These are phyloP conservation scores for Chenopodium berlandieri DNA, from an alignment of 148 eudicot genomes.

Conservation along the genomic window DNA sequence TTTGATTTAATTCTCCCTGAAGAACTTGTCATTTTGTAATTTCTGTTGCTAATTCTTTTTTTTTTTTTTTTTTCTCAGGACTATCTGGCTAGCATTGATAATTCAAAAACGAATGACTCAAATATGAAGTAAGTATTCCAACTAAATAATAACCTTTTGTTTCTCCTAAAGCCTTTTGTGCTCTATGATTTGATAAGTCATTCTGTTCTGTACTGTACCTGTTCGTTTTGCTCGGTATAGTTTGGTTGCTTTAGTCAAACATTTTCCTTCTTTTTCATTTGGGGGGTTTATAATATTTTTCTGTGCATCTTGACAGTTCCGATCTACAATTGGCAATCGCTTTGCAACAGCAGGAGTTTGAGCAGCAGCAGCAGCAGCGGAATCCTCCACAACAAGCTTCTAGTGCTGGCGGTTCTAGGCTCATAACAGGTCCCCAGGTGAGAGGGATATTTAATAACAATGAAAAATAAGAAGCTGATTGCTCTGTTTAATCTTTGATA, in stretches of 20 bases:
- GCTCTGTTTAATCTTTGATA: neutral
- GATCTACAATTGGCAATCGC: constrained; percentile 90
- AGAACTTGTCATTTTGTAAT: neutral
- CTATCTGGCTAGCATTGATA: constrained; percentile 67
- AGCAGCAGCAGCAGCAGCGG: constrained; percentile 41
- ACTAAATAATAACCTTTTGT: neutral
- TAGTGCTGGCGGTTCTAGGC: constrained; percentile 43
- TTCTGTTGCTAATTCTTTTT: constrained; percentile 5
- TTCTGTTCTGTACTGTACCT: neutral
- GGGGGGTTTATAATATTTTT: neutral
- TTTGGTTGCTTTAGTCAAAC: neutral
- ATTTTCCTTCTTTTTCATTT: too few species aligned
- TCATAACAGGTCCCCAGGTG: constrained; percentile 86
- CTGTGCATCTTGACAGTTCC: constrained; percentile 47
- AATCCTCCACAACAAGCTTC: constrained; percentile 48
- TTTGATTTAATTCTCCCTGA: neutral
- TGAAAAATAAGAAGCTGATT: constrained; percentile 6
- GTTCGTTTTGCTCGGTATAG: neutral
- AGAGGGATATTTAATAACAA: constrained; percentile 20
- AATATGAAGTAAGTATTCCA: constrained; percentile 57
- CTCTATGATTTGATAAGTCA: neutral
- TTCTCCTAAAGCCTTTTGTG: neutral
- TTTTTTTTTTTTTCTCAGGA: constrained; percentile 39
- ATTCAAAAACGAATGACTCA: constrained; percentile 41
- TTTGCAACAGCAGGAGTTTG: constrained; percentile 93